These are phyloP conservation scores for Tolypocladium capitatum DNA, from an alignment of 2,329 filamentous ascomycete species.

Conservation along the genomic window DNA sequence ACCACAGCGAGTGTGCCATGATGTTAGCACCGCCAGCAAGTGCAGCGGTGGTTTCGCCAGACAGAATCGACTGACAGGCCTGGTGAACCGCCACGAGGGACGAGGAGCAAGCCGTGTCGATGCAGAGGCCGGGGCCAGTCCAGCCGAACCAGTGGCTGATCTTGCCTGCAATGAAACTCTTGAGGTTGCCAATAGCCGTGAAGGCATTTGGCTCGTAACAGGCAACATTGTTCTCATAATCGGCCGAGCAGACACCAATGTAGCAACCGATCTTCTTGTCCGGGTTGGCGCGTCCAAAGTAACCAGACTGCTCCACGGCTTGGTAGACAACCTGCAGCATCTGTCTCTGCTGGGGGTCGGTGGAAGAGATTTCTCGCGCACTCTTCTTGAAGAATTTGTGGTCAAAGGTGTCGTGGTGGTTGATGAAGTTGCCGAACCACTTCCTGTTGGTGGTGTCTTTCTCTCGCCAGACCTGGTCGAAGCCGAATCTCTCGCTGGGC, in stretches of 20 bases:
- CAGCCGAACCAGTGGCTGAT: constrained; percentile 24
- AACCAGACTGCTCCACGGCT: constrained; percentile 17
- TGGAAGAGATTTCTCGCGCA: constrained; percentile 19
- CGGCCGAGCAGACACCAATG: constrained; percentile 18
- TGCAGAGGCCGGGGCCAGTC: constrained; percentile 19
- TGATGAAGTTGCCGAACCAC: constrained; percentile 12
- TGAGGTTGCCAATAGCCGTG: constrained; percentile 20
- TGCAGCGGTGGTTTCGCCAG: constrained; percentile 18
- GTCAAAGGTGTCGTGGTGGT: constrained; percentile 18
- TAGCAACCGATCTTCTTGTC: constrained; percentile 18
- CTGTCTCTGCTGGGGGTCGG: constrained; percentile 26
- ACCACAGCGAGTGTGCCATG: constrained; percentile 17
- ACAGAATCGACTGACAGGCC: constrained; percentile 16
- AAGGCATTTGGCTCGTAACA: constrained; percentile 23
- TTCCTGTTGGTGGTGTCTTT: not conserved
- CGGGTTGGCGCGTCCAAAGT: constrained; percentile 1
- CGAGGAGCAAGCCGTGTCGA: constrained; percentile 26
- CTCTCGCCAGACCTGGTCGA: no score
- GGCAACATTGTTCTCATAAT: constrained; percentile 28
- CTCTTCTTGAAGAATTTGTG: constrained; percentile 26
- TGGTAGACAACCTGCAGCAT: constrained; percentile 28
- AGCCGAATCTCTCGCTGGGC: not conserved
- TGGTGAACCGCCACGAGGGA: constrained; percentile 21
- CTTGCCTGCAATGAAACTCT: constrained; percentile 19
- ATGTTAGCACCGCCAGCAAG: constrained; percentile 27